Percentiles rank a stretch among this genome's conserved stretches.
phyloP scores from a whole-genome alignment of 371 early-diverging fungal genomes.

The Thermomucor indicae-seudaticae region DNA sequence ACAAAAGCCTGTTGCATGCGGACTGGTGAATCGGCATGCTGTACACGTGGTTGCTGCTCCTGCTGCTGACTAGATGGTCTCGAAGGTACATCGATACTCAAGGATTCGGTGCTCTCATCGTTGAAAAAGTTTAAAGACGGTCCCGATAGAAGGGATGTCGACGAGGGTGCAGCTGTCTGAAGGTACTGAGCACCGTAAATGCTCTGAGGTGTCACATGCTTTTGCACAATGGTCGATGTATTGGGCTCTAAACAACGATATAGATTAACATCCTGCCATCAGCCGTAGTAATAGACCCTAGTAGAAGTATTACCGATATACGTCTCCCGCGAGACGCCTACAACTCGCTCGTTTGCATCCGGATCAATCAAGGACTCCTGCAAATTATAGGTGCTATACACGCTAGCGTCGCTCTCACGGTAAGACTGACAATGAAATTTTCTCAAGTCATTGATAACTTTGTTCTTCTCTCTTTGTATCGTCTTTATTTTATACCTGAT shows the following conservation, averaged over 20 bases:
- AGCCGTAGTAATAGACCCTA: no score
- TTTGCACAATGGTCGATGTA: slow-evolving; percentile 15
- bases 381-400: slow-evolving; percentile 19
- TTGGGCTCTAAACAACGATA: slow-evolving; percentile 12
- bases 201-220: slow-evolving; percentile 18
- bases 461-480: background rate
- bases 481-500: slow-evolving; percentile 1
- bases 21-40: slow-evolving; percentile 11
- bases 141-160: background rate
- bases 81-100: slow-evolving; percentile 8
- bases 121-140: slow-evolving; percentile 6
- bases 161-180: slow-evolving; percentile 4
- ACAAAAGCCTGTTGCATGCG: slow-evolving; percentile 17
- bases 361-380: slow-evolving; percentile 28
- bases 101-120: slow-evolving; percentile 13
- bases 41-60: slow-evolving; percentile 7
- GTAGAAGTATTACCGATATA: slow-evolving; percentile 17
- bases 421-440: background rate
- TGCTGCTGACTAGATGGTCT: no score
- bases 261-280: no score
- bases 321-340: slow-evolving; percentile 14
- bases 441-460: no score
- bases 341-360: slow-evolving; percentile 2
- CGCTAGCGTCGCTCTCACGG: slow-evolving; percentile 8
- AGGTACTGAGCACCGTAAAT: slow-evolving; percentile 15